Percentiles rank a stretch among this genome's conserved stretches.
phyloP scores from a whole-genome alignment of 352 stramenopile genomes.

The Globisporangium sylvaticum region DNA sequence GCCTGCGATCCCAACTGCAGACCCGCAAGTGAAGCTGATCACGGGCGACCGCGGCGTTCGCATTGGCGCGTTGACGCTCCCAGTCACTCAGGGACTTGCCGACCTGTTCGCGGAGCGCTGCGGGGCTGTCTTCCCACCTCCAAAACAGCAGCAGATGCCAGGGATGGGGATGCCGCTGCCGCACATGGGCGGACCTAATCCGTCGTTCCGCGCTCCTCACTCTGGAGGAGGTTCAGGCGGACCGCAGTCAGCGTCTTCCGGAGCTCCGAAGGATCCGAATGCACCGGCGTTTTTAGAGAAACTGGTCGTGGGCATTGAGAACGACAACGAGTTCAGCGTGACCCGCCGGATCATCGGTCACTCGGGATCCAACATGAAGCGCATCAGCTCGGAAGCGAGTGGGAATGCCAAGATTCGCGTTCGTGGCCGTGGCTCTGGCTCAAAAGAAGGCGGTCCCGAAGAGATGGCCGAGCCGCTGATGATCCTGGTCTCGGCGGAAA shows the following conservation, averaged over 20 bases:
- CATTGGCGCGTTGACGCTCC: conserved; percentile 56
- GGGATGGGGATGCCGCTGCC: conserved; percentile 19
- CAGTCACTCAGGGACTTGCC: conserved; percentile 62
- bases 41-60: conserved; percentile 56
- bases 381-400: conserved; percentile 77
- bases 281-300: conserved; percentile 57
- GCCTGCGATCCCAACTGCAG: conserved; percentile 58
- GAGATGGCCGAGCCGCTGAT: conserved; percentile 77
- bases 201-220: conserved; percentile 11
- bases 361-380: conserved; percentile 81
- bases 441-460: conserved; percentile 66
- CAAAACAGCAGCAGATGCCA: conserved; percentile 32
- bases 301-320: conserved; percentile 81
- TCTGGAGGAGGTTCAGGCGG: conserved; percentile 11
- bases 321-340: conserved; percentile 81
- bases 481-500: conserved; percentile 82
- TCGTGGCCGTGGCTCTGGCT: conserved; percentile 74
- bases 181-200: conserved; percentile 9
- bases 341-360: conserved; percentile 82
- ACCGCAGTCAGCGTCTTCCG: background rate
- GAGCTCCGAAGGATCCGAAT: conserved; percentile 15
- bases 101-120: conserved; percentile 75
- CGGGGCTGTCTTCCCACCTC: conserved; percentile 34
- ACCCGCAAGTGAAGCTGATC: conserved; percentile 70
- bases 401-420: conserved; percentile 83